phyloP scores from a whole-genome alignment of 2,329 filamentous ascomycete species.

The Penicillium hesseltinei region DNA sequence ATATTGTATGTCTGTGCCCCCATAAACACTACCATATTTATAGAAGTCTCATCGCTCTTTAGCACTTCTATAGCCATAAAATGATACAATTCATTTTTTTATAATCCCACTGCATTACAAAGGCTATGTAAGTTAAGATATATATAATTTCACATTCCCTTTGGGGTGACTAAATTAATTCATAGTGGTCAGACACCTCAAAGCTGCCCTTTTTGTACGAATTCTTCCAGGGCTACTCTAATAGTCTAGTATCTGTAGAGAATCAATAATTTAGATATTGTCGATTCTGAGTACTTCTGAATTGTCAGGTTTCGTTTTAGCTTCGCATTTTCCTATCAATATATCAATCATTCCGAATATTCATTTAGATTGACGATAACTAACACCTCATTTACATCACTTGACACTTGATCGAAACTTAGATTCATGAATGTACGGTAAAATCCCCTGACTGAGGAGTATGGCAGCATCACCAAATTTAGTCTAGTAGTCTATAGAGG shows the following conservation, averaged over 20 bases:
- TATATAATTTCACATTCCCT: background rate
- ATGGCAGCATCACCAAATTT: background rate
- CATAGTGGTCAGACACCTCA: background rate
- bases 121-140: too few species aligned
- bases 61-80: background rate
- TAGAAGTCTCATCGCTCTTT: background rate
- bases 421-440: too few species aligned
- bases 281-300: background rate
- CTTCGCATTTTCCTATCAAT: background rate
- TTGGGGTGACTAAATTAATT: background rate
- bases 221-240: background rate
- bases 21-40: too few species aligned
- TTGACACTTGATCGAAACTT: background rate
- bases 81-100: background rate
- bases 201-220: background rate
- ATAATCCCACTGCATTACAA: accelerated
- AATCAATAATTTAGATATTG: background rate
- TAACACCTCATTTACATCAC: too few species aligned
- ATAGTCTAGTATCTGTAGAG: background rate
- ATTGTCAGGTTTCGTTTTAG: background rate
- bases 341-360: background rate
- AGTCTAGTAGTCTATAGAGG: background rate
- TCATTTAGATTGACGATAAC: background rate
- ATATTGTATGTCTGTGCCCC: background rate
- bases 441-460: background rate